phyloP scores from a whole-genome alignment of 2,329 filamentous ascomycete genomes.

The Elsinoe batatas region DNA sequence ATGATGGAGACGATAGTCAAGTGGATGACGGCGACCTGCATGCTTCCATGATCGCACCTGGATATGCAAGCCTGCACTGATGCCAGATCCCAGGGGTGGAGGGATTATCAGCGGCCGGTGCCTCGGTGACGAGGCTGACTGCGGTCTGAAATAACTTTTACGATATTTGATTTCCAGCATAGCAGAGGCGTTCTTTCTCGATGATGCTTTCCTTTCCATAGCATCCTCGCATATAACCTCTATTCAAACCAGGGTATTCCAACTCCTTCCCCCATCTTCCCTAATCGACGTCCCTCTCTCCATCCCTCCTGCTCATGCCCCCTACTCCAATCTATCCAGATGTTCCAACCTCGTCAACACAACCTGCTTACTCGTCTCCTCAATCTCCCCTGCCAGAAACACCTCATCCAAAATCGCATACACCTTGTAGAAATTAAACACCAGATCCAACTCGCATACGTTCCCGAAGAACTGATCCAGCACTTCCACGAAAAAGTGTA shows the following conservation, averaged over 20 bases:
- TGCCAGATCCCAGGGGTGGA: no score
- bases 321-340: conserved; percentile 83
- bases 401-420: conserved; percentile 98
- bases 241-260: conserved; percentile 2
- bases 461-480: conserved; percentile 98
- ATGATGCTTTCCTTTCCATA: background rate
- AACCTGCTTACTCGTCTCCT: conserved; percentile 98
- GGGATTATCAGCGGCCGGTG: no score
- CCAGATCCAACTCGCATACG: conserved; percentile 92
- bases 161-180: background rate
- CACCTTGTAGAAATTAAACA: conserved; percentile 63
- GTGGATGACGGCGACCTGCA: no score
- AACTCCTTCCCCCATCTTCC: background rate
- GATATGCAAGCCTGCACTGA: no score
- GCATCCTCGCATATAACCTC: background rate
- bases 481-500: conserved; percentile 99
- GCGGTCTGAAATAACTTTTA: background rate
- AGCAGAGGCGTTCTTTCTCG: background rate
- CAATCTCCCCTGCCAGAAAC: conserved; percentile 93
- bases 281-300: background rate
- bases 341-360: conserved; percentile 90
- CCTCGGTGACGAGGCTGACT: no score
- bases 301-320: background rate
- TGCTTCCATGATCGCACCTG: no score
- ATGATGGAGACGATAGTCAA: no score